Evolutionary conservation across 176 grass and related monocot species (phyloP), one percentile per base, ranked within the genome.

Genomic region (Triticum timopheevii): DNA sequence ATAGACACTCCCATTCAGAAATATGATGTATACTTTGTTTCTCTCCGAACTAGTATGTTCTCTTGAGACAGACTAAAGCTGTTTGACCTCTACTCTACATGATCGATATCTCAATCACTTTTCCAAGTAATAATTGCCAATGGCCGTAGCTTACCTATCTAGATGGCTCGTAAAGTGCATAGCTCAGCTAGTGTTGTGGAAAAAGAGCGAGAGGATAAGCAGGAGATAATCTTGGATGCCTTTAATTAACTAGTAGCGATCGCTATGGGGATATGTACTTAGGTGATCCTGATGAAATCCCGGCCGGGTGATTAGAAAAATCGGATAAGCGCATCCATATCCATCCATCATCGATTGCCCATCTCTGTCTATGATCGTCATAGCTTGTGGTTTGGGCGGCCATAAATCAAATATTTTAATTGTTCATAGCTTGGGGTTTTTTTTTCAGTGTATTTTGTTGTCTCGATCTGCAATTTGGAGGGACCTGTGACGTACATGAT

Each of bases 251-350:
- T 69, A 58, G 54, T 58, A 8, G 52, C 52, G 2, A 22, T 58
- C 19, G 19, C 35, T 8, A 61, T 33, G 23, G 23, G 2, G 28
- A 27, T 38, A 35, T 6, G n/a, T 73, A 75, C 38, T 11, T 74
- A 16, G 22, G 31, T 71, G 31, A 71, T 83, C 66, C 11, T 23
- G 80, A 24, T 69, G n/a, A 83, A 72, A 83, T 71, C 52, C 3
- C 10, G 68, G 52, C 1, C 6, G 52, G 69, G 4, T 44, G 69
- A 62, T 83, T 73, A 62, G 35, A 83, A 62, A 74, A 62, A 30
- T 1, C 7, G 10, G 52, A 83, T 83, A 83, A 83, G 10, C 35
- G 11, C 77, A 79, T 61, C 81, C 67, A 65, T 22, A 73, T 40
- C 80, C 45, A 70, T 58, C 40, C 62, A 42, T 19, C 6, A 28